phyloP scores from a whole-genome alignment of 192 early-diverging fungal genomes.

The Coemansia reversa region DNA sequence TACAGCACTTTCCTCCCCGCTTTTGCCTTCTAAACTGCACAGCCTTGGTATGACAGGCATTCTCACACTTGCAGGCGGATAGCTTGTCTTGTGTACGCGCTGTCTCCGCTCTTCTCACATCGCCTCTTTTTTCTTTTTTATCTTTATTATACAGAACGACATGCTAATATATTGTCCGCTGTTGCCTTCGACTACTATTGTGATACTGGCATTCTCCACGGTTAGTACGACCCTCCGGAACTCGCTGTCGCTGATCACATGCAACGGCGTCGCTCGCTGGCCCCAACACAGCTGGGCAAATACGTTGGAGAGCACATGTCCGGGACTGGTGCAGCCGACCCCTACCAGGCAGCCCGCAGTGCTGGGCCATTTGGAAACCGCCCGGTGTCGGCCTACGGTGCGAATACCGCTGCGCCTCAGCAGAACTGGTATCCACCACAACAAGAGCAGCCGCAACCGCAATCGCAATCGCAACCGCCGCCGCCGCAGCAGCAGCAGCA shows the following conservation, averaged over 20 bases:
- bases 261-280: slow-evolving; percentile 44
- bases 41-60: background rate
- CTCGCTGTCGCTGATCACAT: slow-evolving; percentile 34
- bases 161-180: background rate
- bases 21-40: background rate
- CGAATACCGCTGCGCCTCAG: slow-evolving; percentile 8
- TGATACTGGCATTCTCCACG: background rate
- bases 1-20: background rate
- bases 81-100: background rate
- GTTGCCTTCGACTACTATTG: background rate
- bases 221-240: slow-evolving; percentile 50
- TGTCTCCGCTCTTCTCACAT: background rate
- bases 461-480: background rate
- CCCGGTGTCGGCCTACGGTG: slow-evolving; percentile 27
- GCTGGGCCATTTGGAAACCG: slow-evolving; percentile 16
- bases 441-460: background rate
- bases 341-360: slow-evolving; percentile 32
- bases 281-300: slow-evolving; percentile 31
- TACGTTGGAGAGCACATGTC: slow-evolving; percentile 26
- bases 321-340: slow-evolving; percentile 18
- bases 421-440: slow-evolving; percentile 11
- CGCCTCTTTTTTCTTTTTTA: background rate
- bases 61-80: background rate
- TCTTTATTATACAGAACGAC: background rate
- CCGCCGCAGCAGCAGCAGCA: slow-evolving; percentile 21